Conservation (phyloP, 371 early-diverging fungal genomes). For the Zancudomyces culisetae region DNA sequence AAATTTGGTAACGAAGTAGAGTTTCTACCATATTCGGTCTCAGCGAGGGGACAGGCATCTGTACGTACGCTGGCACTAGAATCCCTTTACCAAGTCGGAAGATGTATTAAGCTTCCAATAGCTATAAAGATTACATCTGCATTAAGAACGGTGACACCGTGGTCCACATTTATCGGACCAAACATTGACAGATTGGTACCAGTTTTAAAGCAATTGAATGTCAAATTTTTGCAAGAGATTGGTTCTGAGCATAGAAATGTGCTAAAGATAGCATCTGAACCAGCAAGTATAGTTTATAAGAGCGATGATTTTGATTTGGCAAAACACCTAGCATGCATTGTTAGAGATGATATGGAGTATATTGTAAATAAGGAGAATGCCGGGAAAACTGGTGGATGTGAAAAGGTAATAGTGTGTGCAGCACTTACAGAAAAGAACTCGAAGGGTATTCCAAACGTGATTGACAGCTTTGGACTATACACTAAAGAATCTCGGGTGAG, state of each 20-base stretch:
- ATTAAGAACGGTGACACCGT: constrained; percentile 51
- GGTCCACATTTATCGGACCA: constrained; percentile 43
- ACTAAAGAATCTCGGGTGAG: constrained; percentile 8
- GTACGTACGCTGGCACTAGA: constrained; percentile 40
- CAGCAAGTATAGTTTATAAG: constrained; percentile 31
- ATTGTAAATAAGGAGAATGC: too few species aligned
- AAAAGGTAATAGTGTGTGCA: constrained; percentile 40
- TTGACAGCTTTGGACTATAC: constrained; percentile 31
- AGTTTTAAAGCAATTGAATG: constrained; percentile 7
- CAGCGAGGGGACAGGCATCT: constrained; percentile 38
- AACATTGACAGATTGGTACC: constrained; percentile 34
- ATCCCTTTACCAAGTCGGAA: constrained; percentile 18
- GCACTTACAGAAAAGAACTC: constrained; percentile 39
- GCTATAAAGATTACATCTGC: constrained; percentile 52
- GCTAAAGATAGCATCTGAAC: constrained; percentile 23
- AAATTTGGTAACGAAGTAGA: constrained; percentile 28
- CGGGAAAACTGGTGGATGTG: constrained; percentile 16
- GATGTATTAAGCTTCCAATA: constrained; percentile 34
- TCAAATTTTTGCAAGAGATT: constrained; percentile 10
- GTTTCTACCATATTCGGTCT: constrained; percentile 22
- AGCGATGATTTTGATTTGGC: constrained; percentile 36
- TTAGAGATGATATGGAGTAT: constrained; percentile 36
- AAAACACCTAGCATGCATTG: constrained; percentile 44
- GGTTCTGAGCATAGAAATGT: background rate
- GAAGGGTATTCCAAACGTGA: constrained; percentile 27